Evolutionary conservation across 106 monocot genomes (phyloP).

Genomic region (Allium cepa): DNA sequence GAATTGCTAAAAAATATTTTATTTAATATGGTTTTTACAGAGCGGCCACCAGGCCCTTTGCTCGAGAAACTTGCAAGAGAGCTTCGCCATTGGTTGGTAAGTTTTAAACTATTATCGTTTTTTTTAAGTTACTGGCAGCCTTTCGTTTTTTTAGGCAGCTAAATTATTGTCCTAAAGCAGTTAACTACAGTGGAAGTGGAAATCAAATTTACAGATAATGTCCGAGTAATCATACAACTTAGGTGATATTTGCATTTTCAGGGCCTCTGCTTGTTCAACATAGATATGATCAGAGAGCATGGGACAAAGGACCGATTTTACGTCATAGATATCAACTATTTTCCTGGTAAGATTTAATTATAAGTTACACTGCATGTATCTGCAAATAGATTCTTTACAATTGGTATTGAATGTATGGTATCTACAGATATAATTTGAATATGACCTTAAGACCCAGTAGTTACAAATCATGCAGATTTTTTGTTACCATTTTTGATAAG

Average conservation of each 20-base stretch:
- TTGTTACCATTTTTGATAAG: too few relatives aligned
- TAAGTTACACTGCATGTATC: background rate
- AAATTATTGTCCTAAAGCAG: too few relatives aligned
- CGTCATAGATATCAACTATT: conserved; percentile 95
- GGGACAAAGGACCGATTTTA: conserved; percentile 68
- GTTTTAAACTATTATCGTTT: background rate
- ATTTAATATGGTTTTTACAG: conserved; percentile 17
- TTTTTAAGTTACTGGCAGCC: background rate
- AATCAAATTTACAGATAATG: too few relatives aligned
- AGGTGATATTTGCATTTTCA: conserved; percentile 5
- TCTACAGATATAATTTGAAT: too few relatives aligned
- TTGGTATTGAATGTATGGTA: too few relatives aligned
- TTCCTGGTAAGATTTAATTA: conserved; percentile 46
- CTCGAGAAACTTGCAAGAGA: conserved; percentile 82
- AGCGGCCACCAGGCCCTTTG: conserved; percentile 72
- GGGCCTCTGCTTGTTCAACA: conserved; percentile 87
- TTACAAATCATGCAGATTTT: too few relatives aligned
- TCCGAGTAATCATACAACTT: too few relatives aligned
- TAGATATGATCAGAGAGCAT: conserved; percentile 89
- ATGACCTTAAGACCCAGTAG: too few relatives aligned
- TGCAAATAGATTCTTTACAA: too few relatives aligned
- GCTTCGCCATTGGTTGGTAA: conserved; percentile 77
- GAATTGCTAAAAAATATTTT: too few relatives aligned
- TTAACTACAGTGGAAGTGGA: too few relatives aligned
- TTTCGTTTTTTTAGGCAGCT: too few relatives aligned